phyloP scores from a whole-genome alignment of 2,329 filamentous ascomycete genomes.

The Paecilomyces fulvus region DNA sequence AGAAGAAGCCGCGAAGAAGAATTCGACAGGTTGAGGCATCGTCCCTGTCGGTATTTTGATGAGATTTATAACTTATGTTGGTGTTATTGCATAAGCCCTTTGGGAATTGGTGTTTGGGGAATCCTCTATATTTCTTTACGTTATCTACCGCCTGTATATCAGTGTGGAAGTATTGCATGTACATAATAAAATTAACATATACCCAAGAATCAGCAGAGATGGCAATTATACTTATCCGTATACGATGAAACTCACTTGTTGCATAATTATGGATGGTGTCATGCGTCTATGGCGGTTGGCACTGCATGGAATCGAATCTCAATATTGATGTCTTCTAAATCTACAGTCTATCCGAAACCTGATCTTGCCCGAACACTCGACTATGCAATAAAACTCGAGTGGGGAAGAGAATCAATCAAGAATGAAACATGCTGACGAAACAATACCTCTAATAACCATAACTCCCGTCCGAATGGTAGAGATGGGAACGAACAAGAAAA shows the following conservation, averaged over 20 bases:
- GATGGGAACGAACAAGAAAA: conserved; percentile 1
- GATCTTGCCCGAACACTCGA: background rate
- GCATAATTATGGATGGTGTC: background rate
- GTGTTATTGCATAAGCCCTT: background rate
- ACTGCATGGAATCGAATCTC: background rate
- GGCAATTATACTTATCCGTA: no score
- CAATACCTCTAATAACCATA: background rate
- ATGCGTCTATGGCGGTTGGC: background rate
- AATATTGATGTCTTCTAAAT: background rate
- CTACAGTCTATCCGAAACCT: background rate
- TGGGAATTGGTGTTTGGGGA: background rate
- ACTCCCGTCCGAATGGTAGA: background rate
- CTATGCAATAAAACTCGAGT: background rate
- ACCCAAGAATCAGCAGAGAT: background rate
- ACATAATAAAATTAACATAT: background rate
- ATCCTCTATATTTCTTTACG: background rate
- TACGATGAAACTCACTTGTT: no score
- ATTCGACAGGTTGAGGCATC: background rate
- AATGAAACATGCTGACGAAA: background rate
- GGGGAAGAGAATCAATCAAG: background rate
- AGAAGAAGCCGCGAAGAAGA: conserved; percentile 28
- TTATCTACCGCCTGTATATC: background rate
- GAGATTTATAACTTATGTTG: background rate
- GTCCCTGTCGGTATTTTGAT: background rate
- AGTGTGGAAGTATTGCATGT: background rate